A percentile compares a stretch with the other conserved stretches of the same genome.
phyloP scores from a whole-genome alignment of 1,139 yeast genomes.

The Protomyces lactucae-debilis region DNA sequence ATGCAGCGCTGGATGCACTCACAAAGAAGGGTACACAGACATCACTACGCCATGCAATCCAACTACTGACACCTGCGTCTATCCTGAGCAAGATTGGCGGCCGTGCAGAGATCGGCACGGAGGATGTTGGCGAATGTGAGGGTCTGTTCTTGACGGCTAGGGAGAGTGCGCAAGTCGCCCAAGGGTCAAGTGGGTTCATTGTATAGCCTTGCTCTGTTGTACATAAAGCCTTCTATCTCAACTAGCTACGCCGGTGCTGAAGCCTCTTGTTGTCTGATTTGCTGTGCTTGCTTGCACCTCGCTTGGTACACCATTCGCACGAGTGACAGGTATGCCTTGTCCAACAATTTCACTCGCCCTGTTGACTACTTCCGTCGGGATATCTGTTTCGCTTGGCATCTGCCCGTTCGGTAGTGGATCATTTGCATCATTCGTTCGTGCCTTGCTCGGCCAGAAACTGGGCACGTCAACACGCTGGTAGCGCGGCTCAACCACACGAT shows the following conservation, averaged over 20 bases:
- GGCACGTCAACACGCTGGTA: conserved; percentile 81
- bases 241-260: neutral
- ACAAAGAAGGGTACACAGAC: conserved; percentile 68
- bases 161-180: conserved; percentile 75
- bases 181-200: conserved; percentile 36
- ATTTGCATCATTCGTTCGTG: conserved; percentile 5
- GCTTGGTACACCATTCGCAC: neutral
- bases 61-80: conserved; percentile 85
- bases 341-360: neutral
- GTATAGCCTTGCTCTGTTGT: neutral
- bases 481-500: conserved; percentile 88
- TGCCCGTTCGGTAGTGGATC: neutral
- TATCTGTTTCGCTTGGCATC: neutral
- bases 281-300: neutral
- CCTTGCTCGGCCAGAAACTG: conserved; percentile 56
- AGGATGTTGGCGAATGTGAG: conserved; percentile 84
- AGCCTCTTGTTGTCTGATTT: neutral
- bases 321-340: neutral
- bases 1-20: conserved; percentile 66
- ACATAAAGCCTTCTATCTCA: neutral
- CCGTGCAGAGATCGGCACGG: conserved; percentile 60
- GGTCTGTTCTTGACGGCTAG: conserved; percentile 79
- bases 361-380: conserved; percentile 10
- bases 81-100: conserved; percentile 70
- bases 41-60: conserved; percentile 86